phyloP scores from a whole-genome alignment of 306 rosid species.

The Pterocarpus santalinus region DNA sequence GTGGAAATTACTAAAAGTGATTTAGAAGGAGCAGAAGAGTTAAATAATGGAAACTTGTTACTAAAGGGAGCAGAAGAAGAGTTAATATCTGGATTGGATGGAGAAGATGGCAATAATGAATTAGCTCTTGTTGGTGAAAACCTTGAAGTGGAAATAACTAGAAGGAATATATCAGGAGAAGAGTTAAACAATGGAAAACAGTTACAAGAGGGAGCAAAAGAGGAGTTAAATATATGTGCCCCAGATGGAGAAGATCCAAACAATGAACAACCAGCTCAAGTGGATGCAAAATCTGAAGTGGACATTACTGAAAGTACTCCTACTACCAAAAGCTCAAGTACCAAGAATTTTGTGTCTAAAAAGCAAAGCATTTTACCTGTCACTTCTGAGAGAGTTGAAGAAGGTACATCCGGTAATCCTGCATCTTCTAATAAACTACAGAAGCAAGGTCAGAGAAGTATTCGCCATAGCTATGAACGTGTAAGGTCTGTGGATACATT shows the following conservation, averaged over 20 bases:
- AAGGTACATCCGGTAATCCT: constrained; percentile 49
- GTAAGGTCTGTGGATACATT: constrained; percentile 46
- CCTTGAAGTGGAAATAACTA: constrained; percentile 40
- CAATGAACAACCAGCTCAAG: constrained; percentile 37
- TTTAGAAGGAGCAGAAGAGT: constrained; percentile 21
- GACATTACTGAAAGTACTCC: constrained; percentile 47
- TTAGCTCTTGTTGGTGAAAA: constrained; percentile 38
- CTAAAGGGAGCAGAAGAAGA: constrained; percentile 32
- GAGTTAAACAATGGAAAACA: constrained; percentile 32
- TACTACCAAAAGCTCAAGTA: constrained; percentile 52
- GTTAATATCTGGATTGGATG: constrained; percentile 31
- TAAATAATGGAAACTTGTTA: constrained; percentile 27
- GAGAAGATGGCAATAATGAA: constrained; percentile 44
- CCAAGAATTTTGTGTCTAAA: constrained; percentile 38
- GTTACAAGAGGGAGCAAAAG: constrained; percentile 24
- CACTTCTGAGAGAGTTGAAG: constrained; percentile 43
- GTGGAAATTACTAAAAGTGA: constrained; percentile 38
- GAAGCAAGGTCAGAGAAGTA: constrained; percentile 48
- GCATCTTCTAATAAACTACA: constrained; percentile 51
- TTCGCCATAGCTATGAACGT: constrained; percentile 41
- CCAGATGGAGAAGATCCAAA: constrained; percentile 38
- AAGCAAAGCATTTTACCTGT: constrained; percentile 46
- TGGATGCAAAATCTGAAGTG: constrained; percentile 50
- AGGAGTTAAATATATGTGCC: background rate
- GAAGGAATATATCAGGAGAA: constrained; percentile 41